A percentile compares a stretch with the other conserved stretches of the same genome.
These are phyloP conservation scores for Phytopythium boreale DNA, from an alignment of 352 stramenopile genomes.

Conservation along the genomic window DNA sequence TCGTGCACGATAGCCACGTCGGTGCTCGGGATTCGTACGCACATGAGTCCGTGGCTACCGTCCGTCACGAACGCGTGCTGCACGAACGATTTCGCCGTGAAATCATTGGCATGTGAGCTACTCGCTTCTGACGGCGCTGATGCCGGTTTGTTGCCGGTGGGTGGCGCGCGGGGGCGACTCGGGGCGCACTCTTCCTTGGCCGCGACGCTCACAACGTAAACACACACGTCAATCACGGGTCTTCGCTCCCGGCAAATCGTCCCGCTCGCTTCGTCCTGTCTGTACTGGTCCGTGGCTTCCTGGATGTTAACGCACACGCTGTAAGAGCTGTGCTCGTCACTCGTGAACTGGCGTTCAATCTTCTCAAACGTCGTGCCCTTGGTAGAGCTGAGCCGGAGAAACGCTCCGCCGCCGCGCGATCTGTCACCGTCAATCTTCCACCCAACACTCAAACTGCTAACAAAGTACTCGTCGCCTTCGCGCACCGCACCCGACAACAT, in stretches of 20 bases:
- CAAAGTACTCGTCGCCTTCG: slow-evolving; percentile 60
- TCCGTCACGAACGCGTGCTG: slow-evolving; percentile 67
- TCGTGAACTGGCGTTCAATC: slow-evolving; percentile 2
- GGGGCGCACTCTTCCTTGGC: slow-evolving; percentile 11
- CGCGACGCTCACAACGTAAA: slow-evolving; percentile 41
- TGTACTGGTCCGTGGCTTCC: slow-evolving; percentile 23
- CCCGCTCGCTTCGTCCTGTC: slow-evolving; percentile 5
- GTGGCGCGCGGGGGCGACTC: not conserved
- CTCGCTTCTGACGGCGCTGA: not conserved
- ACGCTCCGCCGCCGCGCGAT: slow-evolving; percentile 29
- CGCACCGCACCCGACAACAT: slow-evolving; percentile 33
- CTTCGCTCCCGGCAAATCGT: slow-evolving; percentile 12
- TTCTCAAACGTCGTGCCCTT: slow-evolving; percentile 54
- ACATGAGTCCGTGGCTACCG: slow-evolving; percentile 44
- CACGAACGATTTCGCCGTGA: slow-evolving; percentile 26
- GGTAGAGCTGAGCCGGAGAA: slow-evolving; percentile 55
- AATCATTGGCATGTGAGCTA: not conserved
- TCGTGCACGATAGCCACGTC: slow-evolving; percentile 21
- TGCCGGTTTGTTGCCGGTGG: not conserved
- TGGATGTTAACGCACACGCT: slow-evolving; percentile 20
- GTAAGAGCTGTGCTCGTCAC: not conserved
- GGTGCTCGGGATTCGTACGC: slow-evolving; percentile 40
- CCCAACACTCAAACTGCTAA: slow-evolving; percentile 54
- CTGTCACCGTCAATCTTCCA: slow-evolving; percentile 53
- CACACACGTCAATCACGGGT: slow-evolving; percentile 44